Percentiles rank a stretch among this genome's conserved stretches.
phyloP scores from a whole-genome alignment of 371 early-diverging fungal genomes.

The Mucor lusitanicus region DNA sequence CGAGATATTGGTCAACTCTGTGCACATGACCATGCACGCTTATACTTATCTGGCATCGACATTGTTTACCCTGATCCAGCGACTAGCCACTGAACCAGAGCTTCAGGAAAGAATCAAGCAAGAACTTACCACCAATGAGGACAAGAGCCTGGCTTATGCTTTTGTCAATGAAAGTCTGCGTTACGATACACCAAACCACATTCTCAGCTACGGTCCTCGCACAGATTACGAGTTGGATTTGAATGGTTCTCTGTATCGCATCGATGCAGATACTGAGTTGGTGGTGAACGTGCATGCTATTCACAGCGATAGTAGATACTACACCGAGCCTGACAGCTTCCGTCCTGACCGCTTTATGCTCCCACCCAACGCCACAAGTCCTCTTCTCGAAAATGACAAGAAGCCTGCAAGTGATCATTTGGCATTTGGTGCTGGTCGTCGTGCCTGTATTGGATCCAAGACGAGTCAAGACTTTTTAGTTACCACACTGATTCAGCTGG shows the following conservation, averaged over 20 bases:
- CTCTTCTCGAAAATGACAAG: slow-evolving; percentile 17
- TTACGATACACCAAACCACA: slow-evolving; percentile 27
- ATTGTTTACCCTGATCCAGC: slow-evolving; percentile 40
- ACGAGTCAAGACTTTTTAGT: slow-evolving; percentile 24
- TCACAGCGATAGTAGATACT: slow-evolving; percentile 28
- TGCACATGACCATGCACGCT: slow-evolving; percentile 43
- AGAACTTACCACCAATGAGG: slow-evolving; percentile 6
- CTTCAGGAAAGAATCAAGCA: slow-evolving; percentile 24
- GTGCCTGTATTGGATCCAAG: slow-evolving; percentile 28
- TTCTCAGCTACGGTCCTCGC: slow-evolving; percentile 36
- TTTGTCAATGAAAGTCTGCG: slow-evolving; percentile 44
- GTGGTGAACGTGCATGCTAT: slow-evolving; percentile 43
- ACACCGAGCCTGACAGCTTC: slow-evolving; percentile 27
- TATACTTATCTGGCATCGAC: slow-evolving; percentile 35
- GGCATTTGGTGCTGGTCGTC: slow-evolving; percentile 43
- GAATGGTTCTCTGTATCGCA: slow-evolving; percentile 23
- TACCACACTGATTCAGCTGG: slow-evolving; percentile 10
- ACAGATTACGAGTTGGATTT: slow-evolving; percentile 33
- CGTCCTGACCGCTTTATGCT: slow-evolving; percentile 29
- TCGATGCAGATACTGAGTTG: slow-evolving; percentile 30
- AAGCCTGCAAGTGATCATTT: slow-evolving; percentile 31
- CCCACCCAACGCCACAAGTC: slow-evolving; percentile 13
- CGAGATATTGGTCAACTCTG: slow-evolving; percentile 34
- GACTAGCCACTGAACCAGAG: slow-evolving; percentile 34
- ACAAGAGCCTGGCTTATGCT: slow-evolving; percentile 16